Base-by-base conservation (phyloP, 1,139 yeast species). In the Geotrichum reessii region DNA sequence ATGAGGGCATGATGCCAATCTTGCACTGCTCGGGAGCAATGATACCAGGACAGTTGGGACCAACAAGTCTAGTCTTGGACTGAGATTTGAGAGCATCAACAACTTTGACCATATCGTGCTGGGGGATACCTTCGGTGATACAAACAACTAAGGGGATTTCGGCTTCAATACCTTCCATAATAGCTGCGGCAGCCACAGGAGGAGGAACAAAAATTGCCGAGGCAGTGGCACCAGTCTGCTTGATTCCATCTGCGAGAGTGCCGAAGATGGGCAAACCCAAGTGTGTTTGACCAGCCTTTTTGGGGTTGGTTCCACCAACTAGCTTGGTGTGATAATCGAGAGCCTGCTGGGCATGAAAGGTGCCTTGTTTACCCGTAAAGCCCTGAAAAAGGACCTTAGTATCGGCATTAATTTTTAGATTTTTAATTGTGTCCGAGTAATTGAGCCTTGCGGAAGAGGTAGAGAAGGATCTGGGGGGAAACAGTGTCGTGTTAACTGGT, bases 11-110 rank as follows among this genome's bases (percentile, higher is more conserved):
- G 76, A 93, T 93, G 77, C 99, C 99, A 69, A 93, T 93, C 81
- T 95, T 93, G 80, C 98, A 95, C 76, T 88, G 93, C 63, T 87
- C 97, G 61, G 99, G 99, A 62, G 97, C 95, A 73, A 93, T 92
- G 74, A 93, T 82, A 76, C 99, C 99, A 40, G 99, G 99, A 78
- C 99, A 93, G 80, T 93, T 93, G 71, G 98, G 98, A 67, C 99
- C 99, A 56, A 93, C 97, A 69, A 93, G 80, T 79, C 99, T 86
- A 65, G 99, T 92, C 81, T 93, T 93, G 70, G 84, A 80, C 79
- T 93, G 99, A 58, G 95, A 81, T 78, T 89, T 89, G 76, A 93
- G 83, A 73, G 93, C 88, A 75, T 93, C 96, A 59, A 96, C 92
- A 62, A 93, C 88, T 77, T 96, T 85, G 69, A 93, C 82, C 99